Evolutionary conservation across 106 monocot species (phyloP).

Genomic region (Dendrobium officinale): DNA sequence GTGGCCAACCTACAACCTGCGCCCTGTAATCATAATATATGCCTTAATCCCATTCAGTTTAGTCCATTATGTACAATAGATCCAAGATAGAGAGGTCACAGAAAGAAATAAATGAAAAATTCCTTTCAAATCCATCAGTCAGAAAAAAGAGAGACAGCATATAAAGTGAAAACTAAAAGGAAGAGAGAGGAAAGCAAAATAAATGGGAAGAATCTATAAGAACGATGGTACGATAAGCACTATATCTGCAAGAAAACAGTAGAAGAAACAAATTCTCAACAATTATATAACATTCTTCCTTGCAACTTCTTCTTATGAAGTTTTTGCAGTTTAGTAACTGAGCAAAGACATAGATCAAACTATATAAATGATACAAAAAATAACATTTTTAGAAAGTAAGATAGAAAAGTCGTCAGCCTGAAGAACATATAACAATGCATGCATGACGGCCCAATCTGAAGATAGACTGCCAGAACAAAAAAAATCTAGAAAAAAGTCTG

Average conservation of each 20-base stretch:
- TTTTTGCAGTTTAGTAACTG: too few species aligned
- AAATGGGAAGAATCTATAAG: background rate
- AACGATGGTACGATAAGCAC: background rate
- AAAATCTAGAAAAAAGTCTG: too few species aligned
- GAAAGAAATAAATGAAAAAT: background rate
- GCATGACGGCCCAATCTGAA: too few species aligned
- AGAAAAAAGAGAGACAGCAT: background rate
- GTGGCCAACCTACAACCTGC: conserved; percentile 77
- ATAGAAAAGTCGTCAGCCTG: too few species aligned
- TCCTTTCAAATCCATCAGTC: background rate
- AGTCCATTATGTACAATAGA: background rate
- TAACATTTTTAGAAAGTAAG: too few species aligned
- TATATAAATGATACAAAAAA: too few species aligned
- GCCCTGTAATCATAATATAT: conserved; percentile 28
- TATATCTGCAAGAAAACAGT: background rate
- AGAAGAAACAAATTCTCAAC: background rate
- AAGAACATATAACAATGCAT: too few species aligned
- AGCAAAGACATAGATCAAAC: too few species aligned
- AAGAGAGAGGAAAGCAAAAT: background rate
- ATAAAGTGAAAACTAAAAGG: background rate
- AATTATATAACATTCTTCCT: background rate
- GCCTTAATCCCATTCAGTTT: background rate
- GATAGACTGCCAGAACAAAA: too few species aligned
- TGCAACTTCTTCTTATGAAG: background rate
- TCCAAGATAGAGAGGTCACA: background rate